Percentiles rank a stretch among this genome's conserved stretches.
Evolutionary conservation across 2,329 filamentous ascomycete genomes (phyloP).

Genomic region (Trichoderma sp.): DNA sequence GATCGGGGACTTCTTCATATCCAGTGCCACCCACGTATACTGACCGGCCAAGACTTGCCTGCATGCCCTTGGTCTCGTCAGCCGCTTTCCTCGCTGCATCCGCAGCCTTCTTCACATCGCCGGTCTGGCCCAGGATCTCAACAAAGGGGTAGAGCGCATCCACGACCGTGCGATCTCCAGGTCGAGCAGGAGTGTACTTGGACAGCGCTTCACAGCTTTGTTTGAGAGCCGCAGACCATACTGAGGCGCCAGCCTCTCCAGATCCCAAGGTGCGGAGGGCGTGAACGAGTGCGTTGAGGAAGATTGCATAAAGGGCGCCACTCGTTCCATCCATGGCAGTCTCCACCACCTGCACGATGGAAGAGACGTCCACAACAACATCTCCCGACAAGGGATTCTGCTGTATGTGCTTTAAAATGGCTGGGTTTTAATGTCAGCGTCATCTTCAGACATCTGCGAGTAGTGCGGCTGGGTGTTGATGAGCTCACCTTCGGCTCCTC

Average conservation of each 20-base stretch:
- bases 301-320: constrained; percentile 73
- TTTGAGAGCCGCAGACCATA: constrained; percentile 68
- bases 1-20: constrained; percentile 57
- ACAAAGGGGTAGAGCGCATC: constrained; percentile 91
- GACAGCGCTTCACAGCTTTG: constrained; percentile 71
- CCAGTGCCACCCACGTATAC: constrained; percentile 52
- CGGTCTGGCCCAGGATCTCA: constrained; percentile 66
- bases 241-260: constrained; percentile 45
- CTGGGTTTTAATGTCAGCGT: constrained; percentile 42
- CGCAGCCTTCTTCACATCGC: constrained; percentile 72
- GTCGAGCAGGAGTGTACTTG: constrained; percentile 85
- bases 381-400: constrained; percentile 54
- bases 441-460: not conserved
- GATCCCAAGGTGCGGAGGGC: constrained; percentile 53
- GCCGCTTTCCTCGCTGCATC: constrained; percentile 75
- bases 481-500: constrained; percentile 73
- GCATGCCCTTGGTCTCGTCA: constrained; percentile 88
- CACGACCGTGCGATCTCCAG: constrained; percentile 86
- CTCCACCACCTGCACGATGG: constrained; percentile 60
- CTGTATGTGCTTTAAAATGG: constrained; percentile 56
- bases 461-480: not conserved
- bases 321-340: constrained; percentile 65
- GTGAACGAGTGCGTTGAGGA: constrained; percentile 81
- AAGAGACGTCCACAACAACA: constrained; percentile 55
- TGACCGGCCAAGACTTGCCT: constrained; percentile 74